Conservation (phyloP, 1,284 basidiomycete species). For the Trichosporon ovoides region DNA sequence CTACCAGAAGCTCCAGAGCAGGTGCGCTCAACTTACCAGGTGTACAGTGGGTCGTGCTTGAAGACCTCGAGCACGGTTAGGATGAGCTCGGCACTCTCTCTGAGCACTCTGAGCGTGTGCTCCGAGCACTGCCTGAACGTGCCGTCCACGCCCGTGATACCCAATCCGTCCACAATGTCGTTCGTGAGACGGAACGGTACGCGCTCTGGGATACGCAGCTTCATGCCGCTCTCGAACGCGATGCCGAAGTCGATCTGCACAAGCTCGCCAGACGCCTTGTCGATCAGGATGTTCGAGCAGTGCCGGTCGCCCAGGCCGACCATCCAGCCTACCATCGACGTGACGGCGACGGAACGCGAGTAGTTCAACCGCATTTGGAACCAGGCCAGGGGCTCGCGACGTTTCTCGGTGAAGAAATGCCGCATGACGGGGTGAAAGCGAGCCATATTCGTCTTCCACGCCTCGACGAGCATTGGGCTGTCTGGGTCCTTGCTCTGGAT, state of each 20-base stretch:
- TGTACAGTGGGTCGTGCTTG: slow-evolving; percentile 91
- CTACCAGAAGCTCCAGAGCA: too few relatives aligned
- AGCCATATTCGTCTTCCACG: slow-evolving; percentile 57
- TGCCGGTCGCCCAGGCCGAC: slow-evolving; percentile 92
- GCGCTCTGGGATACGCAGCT: slow-evolving; percentile 73
- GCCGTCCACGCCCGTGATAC: slow-evolving; percentile 81
- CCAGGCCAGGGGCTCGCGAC: slow-evolving; percentile 84
- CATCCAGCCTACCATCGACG: slow-evolving; percentile 88
- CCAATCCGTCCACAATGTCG: slow-evolving; percentile 92
- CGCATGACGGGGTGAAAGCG: slow-evolving; percentile 82
- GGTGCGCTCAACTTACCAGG: slow-evolving; percentile 66
- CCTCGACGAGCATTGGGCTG: slow-evolving; percentile 47
- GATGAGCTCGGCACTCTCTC: slow-evolving; percentile 77
- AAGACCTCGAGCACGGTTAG: slow-evolving; percentile 95
- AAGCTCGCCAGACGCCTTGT: slow-evolving; percentile 75
- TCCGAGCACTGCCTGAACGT: slow-evolving; percentile 93
- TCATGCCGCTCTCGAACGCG: slow-evolving; percentile 92
- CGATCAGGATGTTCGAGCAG: slow-evolving; percentile 85
- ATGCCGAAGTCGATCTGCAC: slow-evolving; percentile 95
- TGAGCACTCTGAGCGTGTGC: slow-evolving; percentile 84
- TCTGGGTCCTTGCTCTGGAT: slow-evolving; percentile 40
- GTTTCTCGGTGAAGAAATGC: slow-evolving; percentile 85
- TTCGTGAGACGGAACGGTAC: slow-evolving; percentile 93
- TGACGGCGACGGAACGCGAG: slow-evolving; percentile 83
- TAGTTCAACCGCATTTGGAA: slow-evolving; percentile 87